Evolutionary conservation across 2,329 filamentous ascomycete species (phyloP), one percentile per base, ranked within the genome.

Genomic region (Didymella sp.): DNA sequence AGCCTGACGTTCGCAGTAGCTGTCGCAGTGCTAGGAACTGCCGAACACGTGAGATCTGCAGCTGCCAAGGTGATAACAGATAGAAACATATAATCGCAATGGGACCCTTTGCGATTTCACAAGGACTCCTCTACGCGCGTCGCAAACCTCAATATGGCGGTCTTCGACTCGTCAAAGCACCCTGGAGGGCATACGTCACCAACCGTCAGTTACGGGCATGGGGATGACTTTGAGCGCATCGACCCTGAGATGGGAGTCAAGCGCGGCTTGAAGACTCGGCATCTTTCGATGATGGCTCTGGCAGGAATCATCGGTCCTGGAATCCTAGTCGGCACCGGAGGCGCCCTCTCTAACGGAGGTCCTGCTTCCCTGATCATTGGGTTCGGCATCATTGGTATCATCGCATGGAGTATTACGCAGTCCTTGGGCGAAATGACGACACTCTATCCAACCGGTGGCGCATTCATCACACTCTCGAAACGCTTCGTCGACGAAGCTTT

Each of bases 361-460:
- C 89, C 90, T 15, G 89, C 88, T 0, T 86, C 88, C 0, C 76
- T 91, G 45, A 73, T 92, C 31, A 91, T 92, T 68, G 89, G 89
- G 1, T 93, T 92, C 62, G 89, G 87, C 11, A 82, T 91, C 60
- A 85, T 92, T 56, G 90, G 87, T 12, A 82, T 91, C 59, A 84
- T 91, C 58, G 88, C 89, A 2, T 84, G 69, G 57, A 82, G 80
- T 63, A 84, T 89, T 62, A 91, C 90, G 85, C 89, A 91, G 78
- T 88, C 85, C 4, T 77, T 92, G 6, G 89, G 89, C 19, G 89
- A 92, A 72, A 78, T 92, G 66, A 89, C 89, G 3, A 91, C 89
- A 6, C 76, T 91, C 1, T 91, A 88, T 63, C 89, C 89, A 0
- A 87, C 85, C 0, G 86, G 87, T 5, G 89, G 89, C 2, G 87